Percentiles rank a stretch among this genome's conserved stretches.
These are phyloP conservation scores for Coemansia sp. DNA, from an alignment of 192 early-diverging fungal species.

Conservation along the genomic window DNA sequence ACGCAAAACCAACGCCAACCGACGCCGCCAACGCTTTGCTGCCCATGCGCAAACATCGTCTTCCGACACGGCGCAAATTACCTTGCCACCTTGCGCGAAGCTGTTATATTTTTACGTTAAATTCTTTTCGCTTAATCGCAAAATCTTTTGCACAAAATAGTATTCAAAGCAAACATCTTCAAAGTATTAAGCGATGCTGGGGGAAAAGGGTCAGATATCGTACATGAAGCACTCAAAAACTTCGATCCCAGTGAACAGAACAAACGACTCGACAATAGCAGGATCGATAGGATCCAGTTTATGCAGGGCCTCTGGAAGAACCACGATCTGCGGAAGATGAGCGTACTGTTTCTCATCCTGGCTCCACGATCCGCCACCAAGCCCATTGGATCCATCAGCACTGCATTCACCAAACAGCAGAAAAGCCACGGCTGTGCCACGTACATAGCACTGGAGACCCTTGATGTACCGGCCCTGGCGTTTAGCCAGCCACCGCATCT, in stretches of 20 bases:
- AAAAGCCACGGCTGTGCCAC: slow-evolving; percentile 29
- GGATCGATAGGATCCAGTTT: slow-evolving; percentile 28
- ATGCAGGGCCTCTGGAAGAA: slow-evolving; percentile 31
- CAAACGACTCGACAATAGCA: slow-evolving; percentile 44
- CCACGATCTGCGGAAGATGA: slow-evolving; percentile 19
- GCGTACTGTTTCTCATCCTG: no score
- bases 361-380: no score
- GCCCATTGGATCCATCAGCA: not conserved
- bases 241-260: slow-evolving; percentile 50
- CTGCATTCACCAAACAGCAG: slow-evolving; percentile 17
- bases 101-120: no score
- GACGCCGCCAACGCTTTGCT: no score
- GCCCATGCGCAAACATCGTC: no score
- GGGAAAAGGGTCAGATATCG: not conserved
- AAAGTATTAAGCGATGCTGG: not conserved
- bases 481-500: slow-evolving; percentile 44
- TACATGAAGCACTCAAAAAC: slow-evolving; percentile 35
- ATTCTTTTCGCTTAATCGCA: no score
- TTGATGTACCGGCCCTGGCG: not conserved
- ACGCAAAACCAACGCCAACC: slow-evolving; percentile 1
- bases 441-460: slow-evolving; percentile 46
- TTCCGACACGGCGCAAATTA: no score
- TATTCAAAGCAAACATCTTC: not conserved
- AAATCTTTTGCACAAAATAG: no score
- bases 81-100: no score